Conservation (phyloP, 1,139 yeast species). For the Hemisphaericaspora lyxosophila region DNA sequence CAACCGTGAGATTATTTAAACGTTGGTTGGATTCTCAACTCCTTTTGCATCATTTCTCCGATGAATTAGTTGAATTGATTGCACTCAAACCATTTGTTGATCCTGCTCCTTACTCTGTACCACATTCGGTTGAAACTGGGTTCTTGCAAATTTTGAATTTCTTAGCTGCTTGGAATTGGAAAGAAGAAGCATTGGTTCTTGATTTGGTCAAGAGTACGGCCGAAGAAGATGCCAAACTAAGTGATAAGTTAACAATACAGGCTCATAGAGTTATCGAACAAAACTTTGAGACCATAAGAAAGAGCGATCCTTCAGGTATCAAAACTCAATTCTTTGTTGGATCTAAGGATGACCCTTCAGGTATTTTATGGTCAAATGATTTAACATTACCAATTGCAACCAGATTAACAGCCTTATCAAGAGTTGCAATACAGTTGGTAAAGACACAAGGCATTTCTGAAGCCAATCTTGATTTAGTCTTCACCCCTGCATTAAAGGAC, state of each 20-base stretch:
- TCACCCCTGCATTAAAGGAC: slow-evolving; percentile 80
- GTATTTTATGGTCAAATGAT: slow-evolving; percentile 76
- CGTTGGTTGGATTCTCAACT: slow-evolving; percentile 80
- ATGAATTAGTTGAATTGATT: slow-evolving; percentile 77
- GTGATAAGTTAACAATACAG: slow-evolving; percentile 64
- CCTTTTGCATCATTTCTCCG: slow-evolving; percentile 65
- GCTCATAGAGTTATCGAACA: slow-evolving; percentile 62
- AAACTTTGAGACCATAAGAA: slow-evolving; percentile 65
- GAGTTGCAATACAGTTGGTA: slow-evolving; percentile 64
- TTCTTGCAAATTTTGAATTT: slow-evolving; percentile 72
- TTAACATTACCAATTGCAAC: slow-evolving; percentile 77
- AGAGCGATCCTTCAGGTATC: slow-evolving; percentile 76
- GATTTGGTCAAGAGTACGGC: slow-evolving; percentile 63
- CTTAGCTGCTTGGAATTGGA: slow-evolving; percentile 91
- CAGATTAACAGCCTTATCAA: slow-evolving; percentile 82
- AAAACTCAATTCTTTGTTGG: slow-evolving; percentile 81
- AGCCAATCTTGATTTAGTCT: slow-evolving; percentile 54
- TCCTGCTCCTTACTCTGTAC: slow-evolving; percentile 77
- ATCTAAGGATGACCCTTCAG: slow-evolving; percentile 78
- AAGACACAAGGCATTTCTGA: slow-evolving; percentile 44
- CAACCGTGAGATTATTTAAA: slow-evolving; percentile 81
- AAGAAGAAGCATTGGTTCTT: slow-evolving; percentile 75
- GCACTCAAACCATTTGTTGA: slow-evolving; percentile 85
- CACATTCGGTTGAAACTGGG: slow-evolving; percentile 78
- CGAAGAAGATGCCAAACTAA: slow-evolving; percentile 32